These are phyloP conservation scores for Ophiostoma sp. DNA, from an alignment of 2,329 filamentous ascomycete genomes.

Conservation along the genomic window DNA sequence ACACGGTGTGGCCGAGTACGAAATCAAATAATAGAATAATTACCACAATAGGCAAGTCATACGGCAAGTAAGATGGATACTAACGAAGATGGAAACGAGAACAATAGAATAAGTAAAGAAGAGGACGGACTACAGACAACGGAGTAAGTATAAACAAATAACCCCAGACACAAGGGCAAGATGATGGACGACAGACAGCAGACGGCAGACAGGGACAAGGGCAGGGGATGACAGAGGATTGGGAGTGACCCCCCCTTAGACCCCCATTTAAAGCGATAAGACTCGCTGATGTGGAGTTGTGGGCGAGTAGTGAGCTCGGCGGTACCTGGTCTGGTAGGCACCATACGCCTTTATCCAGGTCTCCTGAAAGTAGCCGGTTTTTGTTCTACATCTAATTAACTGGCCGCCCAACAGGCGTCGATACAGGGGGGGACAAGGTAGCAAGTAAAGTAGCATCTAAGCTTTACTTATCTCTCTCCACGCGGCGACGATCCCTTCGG, in stretches of 20 bases:
- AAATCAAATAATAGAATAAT: neutral
- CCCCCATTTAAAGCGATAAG: constrained; percentile 3
- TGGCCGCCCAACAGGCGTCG: neutral
- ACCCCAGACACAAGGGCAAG: neutral
- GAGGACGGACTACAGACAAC: neutral
- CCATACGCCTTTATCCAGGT: neutral
- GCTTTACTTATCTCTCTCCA: constrained; percentile 5
- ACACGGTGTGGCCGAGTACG: neutral
- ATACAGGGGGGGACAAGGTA: neutral
- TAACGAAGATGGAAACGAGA: neutral
- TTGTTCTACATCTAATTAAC: neutral
- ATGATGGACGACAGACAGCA: neutral
- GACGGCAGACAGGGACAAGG: neutral
- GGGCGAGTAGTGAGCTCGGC: neutral
- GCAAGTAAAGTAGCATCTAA: neutral
- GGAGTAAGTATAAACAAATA: neutral
- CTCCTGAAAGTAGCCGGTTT: neutral
- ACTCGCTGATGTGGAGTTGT: neutral
- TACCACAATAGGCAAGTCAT: neutral
- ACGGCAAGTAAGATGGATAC: neutral
- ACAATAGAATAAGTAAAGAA: neutral
- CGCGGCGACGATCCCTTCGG: constrained; percentile 5
- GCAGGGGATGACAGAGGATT: neutral
- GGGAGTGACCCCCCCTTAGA: neutral
- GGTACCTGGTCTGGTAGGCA: neutral